Percentiles rank a stretch among this genome's conserved stretches.
Evolutionary conservation across 2,329 filamentous ascomycete species (phyloP).

Genomic region (Blumeria graminis): DNA sequence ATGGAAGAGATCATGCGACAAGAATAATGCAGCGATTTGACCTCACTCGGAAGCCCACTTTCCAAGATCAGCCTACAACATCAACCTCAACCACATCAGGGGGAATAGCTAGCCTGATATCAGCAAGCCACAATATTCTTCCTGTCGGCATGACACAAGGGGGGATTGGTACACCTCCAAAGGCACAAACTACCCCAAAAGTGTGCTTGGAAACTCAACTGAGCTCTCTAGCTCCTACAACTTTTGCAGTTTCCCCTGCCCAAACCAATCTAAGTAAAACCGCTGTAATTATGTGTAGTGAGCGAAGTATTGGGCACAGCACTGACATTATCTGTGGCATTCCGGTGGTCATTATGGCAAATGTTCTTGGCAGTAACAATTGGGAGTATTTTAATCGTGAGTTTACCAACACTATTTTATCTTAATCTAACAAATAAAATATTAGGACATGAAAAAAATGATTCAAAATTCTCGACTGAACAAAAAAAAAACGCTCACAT

Average conservation of each 20-base stretch:
- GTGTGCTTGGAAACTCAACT: constrained; percentile 21
- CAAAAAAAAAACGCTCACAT: background rate
- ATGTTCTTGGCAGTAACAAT: constrained; percentile 75
- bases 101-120: constrained; percentile 68
- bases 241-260: constrained; percentile 60
- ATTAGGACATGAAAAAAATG: constrained; percentile 27
- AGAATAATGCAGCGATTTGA: constrained; percentile 87
- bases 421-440: too few relatives aligned
- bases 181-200: constrained; percentile 16
- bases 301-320: constrained; percentile 43
- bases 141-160: constrained; percentile 24
- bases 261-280: constrained; percentile 69
- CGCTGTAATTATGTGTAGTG: constrained; percentile 59
- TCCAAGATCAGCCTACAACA: constrained; percentile 17
- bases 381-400: constrained; percentile 44
- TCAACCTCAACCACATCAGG: constrained; percentile 21
- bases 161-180: constrained; percentile 12
- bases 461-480: constrained; percentile 9
- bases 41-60: constrained; percentile 50
- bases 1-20: constrained; percentile 55
- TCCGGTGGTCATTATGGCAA: constrained; percentile 70
- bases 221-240: constrained; percentile 55
- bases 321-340: constrained; percentile 41
- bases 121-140: constrained; percentile 57
- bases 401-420: background rate